These are phyloP conservation scores for Cyanidium caldarium DNA, from an alignment of 23 red algal genomes.

Conservation along the genomic window DNA sequence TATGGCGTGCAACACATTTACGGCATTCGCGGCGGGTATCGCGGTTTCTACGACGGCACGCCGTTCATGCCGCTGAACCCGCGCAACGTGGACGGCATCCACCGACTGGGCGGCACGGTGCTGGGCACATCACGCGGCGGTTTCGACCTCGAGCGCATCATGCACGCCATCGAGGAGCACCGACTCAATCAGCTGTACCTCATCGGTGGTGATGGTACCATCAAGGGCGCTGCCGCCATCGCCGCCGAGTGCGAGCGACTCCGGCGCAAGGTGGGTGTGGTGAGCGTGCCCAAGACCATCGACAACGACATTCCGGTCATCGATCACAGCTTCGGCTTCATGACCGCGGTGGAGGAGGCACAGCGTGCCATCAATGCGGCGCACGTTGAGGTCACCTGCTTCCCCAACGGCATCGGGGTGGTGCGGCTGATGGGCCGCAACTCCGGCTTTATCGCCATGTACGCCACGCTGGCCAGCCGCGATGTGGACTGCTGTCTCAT, in stretches of 20 bases:
- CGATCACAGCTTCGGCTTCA: conserved; percentile 92
- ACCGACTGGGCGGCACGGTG: conserved; percentile 77
- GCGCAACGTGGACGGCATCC: conserved; percentile 46
- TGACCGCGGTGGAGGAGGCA: conserved; percentile 89
- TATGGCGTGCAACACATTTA: conserved; percentile 45
- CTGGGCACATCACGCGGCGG: conserved; percentile 80
- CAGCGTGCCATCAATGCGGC: conserved; percentile 74
- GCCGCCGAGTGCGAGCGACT: conserved; percentile 36
- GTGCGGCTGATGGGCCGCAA: conserved; percentile 91
- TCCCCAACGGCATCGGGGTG: conserved; percentile 83
- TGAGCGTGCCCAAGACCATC: conserved; percentile 86
- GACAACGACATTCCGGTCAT: conserved; percentile 95
- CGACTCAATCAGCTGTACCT: conserved; percentile 80
- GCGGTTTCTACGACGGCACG: conserved; percentile 75
- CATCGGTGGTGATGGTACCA: conserved; percentile 92
- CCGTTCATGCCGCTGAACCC: conserved; percentile 29
- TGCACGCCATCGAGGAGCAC: conserved; percentile 41
- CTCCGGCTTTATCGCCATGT: conserved; percentile 88
- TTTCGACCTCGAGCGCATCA: conserved; percentile 57
- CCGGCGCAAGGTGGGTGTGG: conserved; percentile 34
- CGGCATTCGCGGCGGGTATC: conserved; percentile 76
- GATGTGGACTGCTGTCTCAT: conserved; percentile 96
- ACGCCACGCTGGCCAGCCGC: conserved; percentile 59
- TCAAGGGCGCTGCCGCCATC: conserved; percentile 53
- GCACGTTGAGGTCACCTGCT: conserved; percentile 77